phyloP scores from a whole-genome alignment of 1,284 basidiomycete species.

The Boletus semigastroideus region DNA sequence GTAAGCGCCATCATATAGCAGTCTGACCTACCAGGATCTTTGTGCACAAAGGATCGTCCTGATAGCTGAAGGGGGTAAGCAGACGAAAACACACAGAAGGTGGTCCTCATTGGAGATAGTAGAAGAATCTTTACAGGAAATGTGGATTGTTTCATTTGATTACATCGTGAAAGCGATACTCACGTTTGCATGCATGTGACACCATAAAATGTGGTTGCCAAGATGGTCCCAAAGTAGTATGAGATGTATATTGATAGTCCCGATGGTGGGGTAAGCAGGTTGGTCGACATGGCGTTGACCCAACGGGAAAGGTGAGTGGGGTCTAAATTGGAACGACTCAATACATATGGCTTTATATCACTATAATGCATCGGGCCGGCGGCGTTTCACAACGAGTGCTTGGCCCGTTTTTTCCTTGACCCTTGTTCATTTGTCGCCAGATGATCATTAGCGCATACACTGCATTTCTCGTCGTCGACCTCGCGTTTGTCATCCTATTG shows the following conservation, averaged over 20 bases:
- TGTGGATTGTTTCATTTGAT: background rate
- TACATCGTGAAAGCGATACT: background rate
- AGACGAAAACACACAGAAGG: background rate
- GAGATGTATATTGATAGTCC: background rate
- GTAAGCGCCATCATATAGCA: background rate
- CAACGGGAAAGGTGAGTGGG: background rate
- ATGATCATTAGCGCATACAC: no score
- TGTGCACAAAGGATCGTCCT: background rate
- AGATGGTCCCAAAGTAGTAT: background rate
- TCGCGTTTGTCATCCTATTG: no score
- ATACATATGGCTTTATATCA: no score
- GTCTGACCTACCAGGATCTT: background rate
- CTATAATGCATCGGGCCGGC: no score
- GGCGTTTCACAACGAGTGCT: no score
- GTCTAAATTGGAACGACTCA: no score
- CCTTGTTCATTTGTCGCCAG: no score
- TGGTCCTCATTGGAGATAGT: background rate
- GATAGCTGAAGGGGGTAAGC: background rate
- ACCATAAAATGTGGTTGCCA: background rate
- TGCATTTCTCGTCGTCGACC: no score
- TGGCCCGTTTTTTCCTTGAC: no score
- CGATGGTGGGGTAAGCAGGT: background rate
- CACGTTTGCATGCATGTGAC: background rate
- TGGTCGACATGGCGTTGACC: background rate
- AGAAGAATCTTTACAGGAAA: background rate